phyloP scores from a whole-genome alignment of 169 alveolate genomes.

The Plasmodium inui region DNA sequence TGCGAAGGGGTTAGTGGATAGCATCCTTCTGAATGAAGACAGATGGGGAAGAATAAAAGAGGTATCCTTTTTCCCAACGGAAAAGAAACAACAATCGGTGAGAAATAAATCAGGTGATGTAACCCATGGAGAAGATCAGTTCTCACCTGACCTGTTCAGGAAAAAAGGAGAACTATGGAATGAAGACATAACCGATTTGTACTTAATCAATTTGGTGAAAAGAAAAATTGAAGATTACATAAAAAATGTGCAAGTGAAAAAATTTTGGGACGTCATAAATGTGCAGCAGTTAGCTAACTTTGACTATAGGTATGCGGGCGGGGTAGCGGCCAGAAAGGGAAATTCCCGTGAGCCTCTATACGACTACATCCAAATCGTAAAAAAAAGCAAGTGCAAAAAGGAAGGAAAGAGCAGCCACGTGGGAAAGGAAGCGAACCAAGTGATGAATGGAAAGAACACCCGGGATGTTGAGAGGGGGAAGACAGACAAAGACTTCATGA shows the following conservation, averaged over 20 bases:
- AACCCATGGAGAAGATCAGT: background rate
- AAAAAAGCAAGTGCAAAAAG: slow-evolving; percentile 17
- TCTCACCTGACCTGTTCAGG: background rate
- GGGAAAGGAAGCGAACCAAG: background rate
- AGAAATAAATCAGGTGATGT: background rate
- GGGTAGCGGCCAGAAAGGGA: background rate
- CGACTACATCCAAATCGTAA: slow-evolving; percentile 59
- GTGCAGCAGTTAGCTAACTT: slow-evolving; percentile 21
- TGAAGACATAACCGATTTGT: slow-evolving; percentile 40
- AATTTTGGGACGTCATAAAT: slow-evolving; percentile 61
- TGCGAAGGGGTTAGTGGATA: slow-evolving; percentile 14
- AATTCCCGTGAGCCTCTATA: slow-evolving; percentile 53
- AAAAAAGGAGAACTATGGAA: background rate
- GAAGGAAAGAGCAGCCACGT: slow-evolving; percentile 20
- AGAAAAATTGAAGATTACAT: slow-evolving; percentile 62
- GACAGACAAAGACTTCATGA: slow-evolving; percentile 24
- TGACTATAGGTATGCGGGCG: slow-evolving; percentile 21
- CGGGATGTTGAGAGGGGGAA: background rate
- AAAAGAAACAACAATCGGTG: background rate
- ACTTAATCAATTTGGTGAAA: slow-evolving; percentile 39
- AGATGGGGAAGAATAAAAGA: slow-evolving; percentile 4
- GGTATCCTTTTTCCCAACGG: background rate
- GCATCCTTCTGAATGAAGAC: background rate
- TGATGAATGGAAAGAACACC: background rate
- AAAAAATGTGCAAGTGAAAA: slow-evolving; percentile 61